Evolutionary conservation across 1,284 basidiomycete genomes (phyloP), one percentile per base, ranked within the genome.

Genomic region (Boletus chippewaensis): DNA sequence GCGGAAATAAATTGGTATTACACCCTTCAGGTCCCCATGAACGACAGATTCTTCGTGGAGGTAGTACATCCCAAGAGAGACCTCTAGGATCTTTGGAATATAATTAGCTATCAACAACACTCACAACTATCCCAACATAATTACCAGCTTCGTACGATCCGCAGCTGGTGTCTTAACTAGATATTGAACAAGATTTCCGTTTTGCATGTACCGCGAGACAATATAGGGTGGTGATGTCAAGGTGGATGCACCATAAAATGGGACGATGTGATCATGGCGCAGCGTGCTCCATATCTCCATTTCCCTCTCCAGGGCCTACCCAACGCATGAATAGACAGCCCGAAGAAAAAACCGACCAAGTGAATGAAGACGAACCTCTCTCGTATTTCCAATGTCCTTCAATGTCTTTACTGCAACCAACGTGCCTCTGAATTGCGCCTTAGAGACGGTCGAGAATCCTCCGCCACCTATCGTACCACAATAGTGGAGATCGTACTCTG

Each of bases 1-100:
- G 15, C 1, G 18, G 4, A 13, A 45, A n/a, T 4, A 22, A 2
- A 5, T 18, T 36, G 5, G 2, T 15, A 42, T 40, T n/a, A 50
- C 51, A 22, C 47, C 38, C 38, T 50, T 50, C 24, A 52, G 5
- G 12, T 52, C 51, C 4, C 42, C 51, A 5, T 52, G 47, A n/a
- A 52, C 18, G 2, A 52, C 5, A 1, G 18, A 1, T 12, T 49
- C 46, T 22, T 52, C 50, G 1, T 49, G 46, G 20, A 52, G 50
- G 36, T 52, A 50, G 35, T 44, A 52, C 50, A 49, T 52, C 15
- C 50, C 50, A 20, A 52, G 46, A 43, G 50, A 52, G 7, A 52
- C 38, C 18, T 50, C 47, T 15, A 50, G 44, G 3, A 45, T 9
- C 51, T 52, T 28, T 9, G 12, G 4, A 35, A 7, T 34, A 9